Base-by-base conservation (phyloP, 164 flowering plant species). In the Amborella trichopoda region DNA sequence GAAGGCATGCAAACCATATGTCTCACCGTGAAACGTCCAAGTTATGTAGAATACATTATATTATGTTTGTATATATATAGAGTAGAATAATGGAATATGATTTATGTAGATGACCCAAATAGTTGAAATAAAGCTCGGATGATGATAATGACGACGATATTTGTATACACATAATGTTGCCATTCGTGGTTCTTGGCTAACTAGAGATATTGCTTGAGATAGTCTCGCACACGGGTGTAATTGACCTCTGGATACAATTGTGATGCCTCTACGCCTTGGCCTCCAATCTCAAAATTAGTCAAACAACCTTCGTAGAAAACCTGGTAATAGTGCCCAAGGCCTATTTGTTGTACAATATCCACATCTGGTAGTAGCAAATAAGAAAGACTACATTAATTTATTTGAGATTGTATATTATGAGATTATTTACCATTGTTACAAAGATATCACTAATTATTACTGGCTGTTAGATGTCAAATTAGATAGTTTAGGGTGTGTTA, bases 221-320 rank as follows among this genome's bases (percentile, higher is more conserved):
- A 73, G 0, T 69, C 64, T 0, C 66, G 53, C 28, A 66, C 67
- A 0, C 54, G 32, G 6, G 77, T 70, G 46, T 78, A 81, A 3
- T 67, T 25, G 10, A 78, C 58, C 23, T 81, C 74, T 0, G 90
- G 83, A 49, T 76, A 81, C 36, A 81, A 71, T 44, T 49, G 13
- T 3, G 77, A 65, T 6, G 82, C 85, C 50, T 77, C 84, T 20
- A 48, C 73, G 34, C 53, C 74, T 2, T 61, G 69, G 0, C 63
- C 62, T 10, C 74, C 78, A 17, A 81, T 73, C 25, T 71, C 76
- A 23, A 78, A 78, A 37, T 76, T 76, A 16, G 79, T 34, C 20
- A 78, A 61, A 38, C 83, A 76, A 10, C 85, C 86, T 11, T 78
- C 81, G 24, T 54, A 76, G 55, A 28, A 74, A 1, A 76, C 55